Evolutionary conservation across 805 yeast species (phyloP), one percentile per base, ranked within the genome.

Genomic region (Teunomyces atbi): DNA sequence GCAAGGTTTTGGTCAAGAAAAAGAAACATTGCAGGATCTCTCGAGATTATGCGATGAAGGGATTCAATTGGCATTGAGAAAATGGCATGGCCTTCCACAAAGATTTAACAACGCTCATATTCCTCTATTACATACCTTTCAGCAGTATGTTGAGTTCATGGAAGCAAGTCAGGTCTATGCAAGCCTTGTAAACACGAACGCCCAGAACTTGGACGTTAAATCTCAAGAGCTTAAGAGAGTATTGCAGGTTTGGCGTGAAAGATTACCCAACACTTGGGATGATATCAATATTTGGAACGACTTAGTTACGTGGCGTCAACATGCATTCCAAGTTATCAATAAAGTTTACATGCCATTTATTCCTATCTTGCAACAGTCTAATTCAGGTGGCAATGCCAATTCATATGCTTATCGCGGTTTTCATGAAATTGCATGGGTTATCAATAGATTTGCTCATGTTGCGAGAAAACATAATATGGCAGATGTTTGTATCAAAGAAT

Each of bases 341-440:
- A 87, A 87, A 62, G 96, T 89, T 1, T 94, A 94, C 65, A 78
- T 91, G 77, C 98, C 98, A 6, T 77, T 95, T 59, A 86, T 91
- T 50, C 96, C 96, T 1, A 82, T 89, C 2, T 62, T 89, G 29
- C 96, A 89, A 57, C 89, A 86, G 50, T 66, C 74, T 18, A 73
- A 70, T 46, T 80, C 83, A 37, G 83, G 84, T 13, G 82, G 83
- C 40, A 84, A 82, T 55, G 87, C 88, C 26, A 89, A 89, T 61
- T 90, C 97, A 1, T 91, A 90, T 60, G 98, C 97, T 1, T 95
- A 92, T 67, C 78, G 99, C 53, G 99, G 99, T 1, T 94, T 89
- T 68, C 99, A 94, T 64, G 99, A 94, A 66, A 89, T 92, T 64
- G 99, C 99, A 0, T 95, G 99, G 97, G 96, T 94, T 6, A 92